A percentile compares a stretch with the other conserved stretches of the same genome.
Conservation (phyloP, 2,329 filamentous ascomycete genomes). For the Rhinocladiella similis region DNA sequence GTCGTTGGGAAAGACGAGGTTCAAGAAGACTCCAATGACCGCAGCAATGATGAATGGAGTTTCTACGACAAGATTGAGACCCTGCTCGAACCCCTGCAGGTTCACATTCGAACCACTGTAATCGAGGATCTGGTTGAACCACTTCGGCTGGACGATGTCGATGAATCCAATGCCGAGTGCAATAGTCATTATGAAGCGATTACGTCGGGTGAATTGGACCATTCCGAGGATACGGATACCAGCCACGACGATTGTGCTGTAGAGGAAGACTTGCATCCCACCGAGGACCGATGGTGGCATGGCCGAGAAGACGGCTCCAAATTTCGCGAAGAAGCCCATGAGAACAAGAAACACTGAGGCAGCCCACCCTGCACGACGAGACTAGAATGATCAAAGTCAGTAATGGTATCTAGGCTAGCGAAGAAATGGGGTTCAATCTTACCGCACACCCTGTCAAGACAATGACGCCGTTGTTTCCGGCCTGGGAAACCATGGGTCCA, state of each 20-base stretch:
- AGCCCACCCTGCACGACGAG: slow-evolving; percentile 76
- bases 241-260: slow-evolving; percentile 72
- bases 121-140: slow-evolving; percentile 71
- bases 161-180: slow-evolving; percentile 72
- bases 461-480: slow-evolving; percentile 84
- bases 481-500: slow-evolving; percentile 77
- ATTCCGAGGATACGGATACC: slow-evolving; percentile 74
- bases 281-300: slow-evolving; percentile 69
- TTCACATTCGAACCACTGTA: slow-evolving; percentile 68
- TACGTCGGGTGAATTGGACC: slow-evolving; percentile 74
- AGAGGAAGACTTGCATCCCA: slow-evolving; percentile 79
- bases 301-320: slow-evolving; percentile 74
- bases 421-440: slow-evolving; percentile 10
- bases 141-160: slow-evolving; percentile 65
- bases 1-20: slow-evolving; percentile 26
- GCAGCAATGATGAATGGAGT: slow-evolving; percentile 36
- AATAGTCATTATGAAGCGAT: slow-evolving; percentile 78
- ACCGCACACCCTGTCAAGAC: slow-evolving; percentile 73
- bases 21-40: slow-evolving; percentile 33
- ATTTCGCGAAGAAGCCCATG: slow-evolving; percentile 82
- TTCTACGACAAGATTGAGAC: slow-evolving; percentile 33
- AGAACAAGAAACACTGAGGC: slow-evolving; percentile 75
- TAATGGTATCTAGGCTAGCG: background rate
- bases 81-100: slow-evolving; percentile 62
- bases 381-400: slow-evolving; percentile 39